phyloP scores from a whole-genome alignment of 2,329 filamentous ascomycete species.

The Microthyrium microscopicum region DNA sequence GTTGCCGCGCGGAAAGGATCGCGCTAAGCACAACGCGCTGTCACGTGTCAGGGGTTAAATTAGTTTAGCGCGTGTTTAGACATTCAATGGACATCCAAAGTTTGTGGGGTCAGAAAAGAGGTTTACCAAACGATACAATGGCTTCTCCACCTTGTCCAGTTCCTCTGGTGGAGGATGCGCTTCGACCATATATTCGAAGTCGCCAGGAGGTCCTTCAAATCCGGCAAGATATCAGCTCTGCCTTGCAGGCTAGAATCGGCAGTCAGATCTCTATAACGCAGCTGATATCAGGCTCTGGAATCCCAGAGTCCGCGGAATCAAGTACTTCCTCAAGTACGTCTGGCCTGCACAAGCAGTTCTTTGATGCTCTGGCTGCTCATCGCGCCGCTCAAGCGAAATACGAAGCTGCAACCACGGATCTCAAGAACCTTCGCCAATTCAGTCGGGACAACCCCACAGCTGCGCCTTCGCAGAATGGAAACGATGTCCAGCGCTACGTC shows the following conservation, averaged over 20 bases:
- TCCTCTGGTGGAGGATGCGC: conserved; percentile 19
- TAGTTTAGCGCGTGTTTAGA: too few species aligned
- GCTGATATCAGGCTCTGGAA: background rate
- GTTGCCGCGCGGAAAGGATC: too few species aligned
- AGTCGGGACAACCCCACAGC: too few species aligned
- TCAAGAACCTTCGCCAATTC: conserved; percentile 17
- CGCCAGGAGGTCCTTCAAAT: conserved; percentile 21
- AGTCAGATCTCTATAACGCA: background rate
- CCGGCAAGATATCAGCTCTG: conserved; percentile 17
- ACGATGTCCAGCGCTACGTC: conserved; percentile 16
- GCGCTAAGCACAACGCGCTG: too few species aligned
- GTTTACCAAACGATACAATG: background rate
- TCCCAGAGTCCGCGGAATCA: conserved; percentile 15
- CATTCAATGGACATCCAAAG: too few species aligned
- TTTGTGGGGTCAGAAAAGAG: too few species aligned
- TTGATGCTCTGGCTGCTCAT: conserved; percentile 28
- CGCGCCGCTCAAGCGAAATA: conserved; percentile 24
- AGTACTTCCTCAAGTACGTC: conserved; percentile 23
- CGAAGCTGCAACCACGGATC: conserved; percentile 16
- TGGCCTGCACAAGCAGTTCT: conserved; percentile 26
- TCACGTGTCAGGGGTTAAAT: too few species aligned
- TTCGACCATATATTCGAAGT: conserved; percentile 20
- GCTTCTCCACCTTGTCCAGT: conserved; percentile 17
- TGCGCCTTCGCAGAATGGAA: conserved; percentile 9
- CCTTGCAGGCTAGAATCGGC: conserved; percentile 13